Evolutionary conservation across 108 stramenopile genomes (phyloP).

Genomic region (Pseudonitzschia pungens): DNA sequence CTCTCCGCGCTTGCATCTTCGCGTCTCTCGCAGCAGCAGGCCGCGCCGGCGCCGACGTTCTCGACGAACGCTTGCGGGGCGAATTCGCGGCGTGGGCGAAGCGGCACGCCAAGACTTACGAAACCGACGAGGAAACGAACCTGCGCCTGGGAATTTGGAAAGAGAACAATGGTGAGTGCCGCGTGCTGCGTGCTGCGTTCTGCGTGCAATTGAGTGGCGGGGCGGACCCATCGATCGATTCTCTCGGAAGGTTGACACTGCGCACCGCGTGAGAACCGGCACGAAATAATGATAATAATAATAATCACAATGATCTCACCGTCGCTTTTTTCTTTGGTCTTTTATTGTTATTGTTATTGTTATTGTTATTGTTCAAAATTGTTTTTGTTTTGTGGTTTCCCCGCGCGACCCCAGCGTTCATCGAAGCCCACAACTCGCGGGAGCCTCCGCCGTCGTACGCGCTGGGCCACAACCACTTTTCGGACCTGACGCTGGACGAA

Average conservation of each 20-base stretch:
- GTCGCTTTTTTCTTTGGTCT: too few relatives aligned
- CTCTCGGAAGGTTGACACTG: too few relatives aligned
- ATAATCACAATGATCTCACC: too few relatives aligned
- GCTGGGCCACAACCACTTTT: slow-evolving; percentile 85
- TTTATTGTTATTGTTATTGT: too few relatives aligned
- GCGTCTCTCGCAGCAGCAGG: not conserved
- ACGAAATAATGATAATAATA: too few relatives aligned
- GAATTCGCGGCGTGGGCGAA: slow-evolving; percentile 33
- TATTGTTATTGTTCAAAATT: too few relatives aligned
- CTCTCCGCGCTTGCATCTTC: not conserved
- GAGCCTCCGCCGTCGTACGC: slow-evolving; percentile 46
- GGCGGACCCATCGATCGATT: too few relatives aligned
- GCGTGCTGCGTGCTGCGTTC: too few relatives aligned
- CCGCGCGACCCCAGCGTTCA: slow-evolving; percentile 66
- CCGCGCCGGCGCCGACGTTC: not conserved
- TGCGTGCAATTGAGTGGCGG: too few relatives aligned
- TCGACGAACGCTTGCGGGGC: not conserved
- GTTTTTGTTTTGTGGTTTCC: too few relatives aligned
- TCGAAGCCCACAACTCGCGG: slow-evolving; percentile 80
- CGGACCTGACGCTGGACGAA: slow-evolving; percentile 82
- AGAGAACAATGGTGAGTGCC: slow-evolving; percentile 69
- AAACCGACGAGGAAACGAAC: slow-evolving; percentile 17
- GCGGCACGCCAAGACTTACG: slow-evolving; percentile 25
- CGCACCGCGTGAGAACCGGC: too few relatives aligned
- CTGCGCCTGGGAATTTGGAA: slow-evolving; percentile 49